Base-by-base conservation (phyloP, 1,284 basidiomycete genomes). In the Phylloboletellus chloephorus region DNA sequence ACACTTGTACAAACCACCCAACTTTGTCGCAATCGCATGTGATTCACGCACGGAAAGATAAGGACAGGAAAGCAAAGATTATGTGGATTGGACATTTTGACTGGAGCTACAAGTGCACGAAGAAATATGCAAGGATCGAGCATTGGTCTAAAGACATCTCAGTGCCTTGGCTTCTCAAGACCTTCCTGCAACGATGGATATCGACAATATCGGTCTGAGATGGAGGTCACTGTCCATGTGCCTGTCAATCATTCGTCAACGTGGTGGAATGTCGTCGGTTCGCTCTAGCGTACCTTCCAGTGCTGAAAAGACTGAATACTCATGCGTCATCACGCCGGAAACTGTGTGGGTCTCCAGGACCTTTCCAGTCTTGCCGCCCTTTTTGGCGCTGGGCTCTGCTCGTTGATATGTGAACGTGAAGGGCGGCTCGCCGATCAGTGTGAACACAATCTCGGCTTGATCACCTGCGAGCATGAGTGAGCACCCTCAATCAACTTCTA, bases 331-430 rank as follows among this genome's bases (percentile, higher is more conserved):
- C 5, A 96, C 78, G 6, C 88, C 86, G 10, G 89, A 88, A 23
- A 90, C 81, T 0, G 87, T 91, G 55, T 90, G 90, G 16, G 89
- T 92, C 59, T 95, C 91, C 9, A 92, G 72, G 13, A 93, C 79
- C 57, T 81, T 85, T 40, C 78, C 79, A 28, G 74, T 67, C 51
- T 74, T 79, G 22, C 74, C 73, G 31, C 77, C 76, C 60, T 82
- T 85, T 66, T 73, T 78, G 7, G 67, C 58, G 53, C 66, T 74
- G 19, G 78, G 69, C 61, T 88, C 86, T 2, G 86, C 76, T 32
- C 90, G 76, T 60, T 92, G 89, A 61, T 92, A 93, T 0, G 89
- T 91, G 65, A 98, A 98, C 1, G 92, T 87, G 67, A 96, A 98
- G 0, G 95, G 95, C 25, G 95, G 86, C 53, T 88, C 87, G 41